Conservation (phyloP, 441 rosid genomes). For the Monsonia emarginata region DNA sequence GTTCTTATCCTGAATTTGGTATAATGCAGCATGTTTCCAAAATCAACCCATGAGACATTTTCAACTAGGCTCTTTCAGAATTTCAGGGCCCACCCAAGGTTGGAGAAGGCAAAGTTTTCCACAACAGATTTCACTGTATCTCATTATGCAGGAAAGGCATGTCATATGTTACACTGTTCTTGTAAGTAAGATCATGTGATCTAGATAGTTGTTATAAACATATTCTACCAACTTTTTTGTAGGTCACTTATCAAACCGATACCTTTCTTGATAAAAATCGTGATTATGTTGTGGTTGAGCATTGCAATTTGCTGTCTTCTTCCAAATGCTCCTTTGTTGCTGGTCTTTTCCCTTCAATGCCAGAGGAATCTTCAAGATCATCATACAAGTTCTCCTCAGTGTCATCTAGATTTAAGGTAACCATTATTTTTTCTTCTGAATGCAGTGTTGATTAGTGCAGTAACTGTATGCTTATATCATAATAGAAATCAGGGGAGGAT, state of each 20-base stretch:
- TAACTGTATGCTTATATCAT: slow-evolving; percentile 1
- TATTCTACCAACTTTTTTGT: slow-evolving; percentile 15
- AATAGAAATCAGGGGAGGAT: background rate
- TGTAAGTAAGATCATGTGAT: background rate
- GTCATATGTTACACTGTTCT: slow-evolving; percentile 14
- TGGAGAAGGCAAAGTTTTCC: slow-evolving; percentile 85
- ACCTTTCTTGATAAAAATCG: slow-evolving; percentile 94
- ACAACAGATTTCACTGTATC: slow-evolving; percentile 88
- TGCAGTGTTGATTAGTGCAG: background rate
- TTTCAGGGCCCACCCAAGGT: slow-evolving; percentile 75
- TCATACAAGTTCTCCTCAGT: slow-evolving; percentile 86
- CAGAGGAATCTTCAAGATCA: slow-evolving; percentile 75
- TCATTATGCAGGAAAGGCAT: slow-evolving; percentile 98
- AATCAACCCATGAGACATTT: slow-evolving; percentile 96
- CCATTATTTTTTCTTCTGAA: background rate
- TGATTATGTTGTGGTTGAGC: slow-evolving; percentile 97
- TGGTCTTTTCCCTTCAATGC: slow-evolving; percentile 60
- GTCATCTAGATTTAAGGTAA: slow-evolving; percentile 94
- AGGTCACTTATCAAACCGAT: slow-evolving; percentile 99
- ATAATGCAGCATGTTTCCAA: slow-evolving; percentile 81
- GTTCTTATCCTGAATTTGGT: background rate
- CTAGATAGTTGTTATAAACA: background rate
- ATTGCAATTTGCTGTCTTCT: slow-evolving; percentile 82
- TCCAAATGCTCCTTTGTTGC: slow-evolving; percentile 83
- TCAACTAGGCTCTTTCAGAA: slow-evolving; percentile 96